Evolutionary conservation across 345 rosid genomes (phyloP), one percentile per base, ranked within the genome.

Genomic region (Schrenkiella parvula): DNA sequence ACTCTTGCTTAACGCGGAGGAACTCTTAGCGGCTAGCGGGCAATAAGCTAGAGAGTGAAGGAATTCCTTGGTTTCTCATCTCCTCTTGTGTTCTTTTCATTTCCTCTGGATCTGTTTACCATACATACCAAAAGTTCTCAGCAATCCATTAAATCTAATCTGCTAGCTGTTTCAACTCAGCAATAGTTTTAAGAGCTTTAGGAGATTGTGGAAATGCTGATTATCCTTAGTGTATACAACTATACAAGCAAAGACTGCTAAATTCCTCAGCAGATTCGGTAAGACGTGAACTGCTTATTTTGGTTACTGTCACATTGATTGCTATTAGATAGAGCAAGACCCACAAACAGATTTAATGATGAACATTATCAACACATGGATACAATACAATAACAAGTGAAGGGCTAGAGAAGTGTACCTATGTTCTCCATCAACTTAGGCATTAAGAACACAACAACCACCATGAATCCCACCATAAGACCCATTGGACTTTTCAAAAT

Each of bases 401-500:
- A 52, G 44, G 43, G 53, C 64, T 35, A 53, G 4, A 54, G 52
- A 63, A 34, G 15, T 29, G 38, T 87, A 93, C 97, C 99, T 79
- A 95, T 91, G 85, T 87, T 91, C 80, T 91, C 99, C 85, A 91
- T 77, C 74, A 91, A 76, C 78, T 95, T 95, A 41, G 99, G 99
- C 99, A 91, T 95, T 37, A 95, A 57, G 82, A 95, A 95, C 78
- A 95, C 75, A 1, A 91, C 96, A 22, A 95, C 81, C 70, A 95
- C 69, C 99, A 95, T 95, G 74, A 95, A 91, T 73, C 98, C 99
- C 79, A 89, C 70, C 99, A 91, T 95, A 43, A 95, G 87, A 72
- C 99, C 99, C 99, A 95, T 95, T 32, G 98, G 99, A 74, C 99
- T 95, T 59, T 95, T 95, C 75, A 88, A 81, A 46, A 95, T 31